Base-by-base conservation (phyloP, 2,329 filamentous ascomycete species). In the Colletotrichum theobromicola region DNA sequence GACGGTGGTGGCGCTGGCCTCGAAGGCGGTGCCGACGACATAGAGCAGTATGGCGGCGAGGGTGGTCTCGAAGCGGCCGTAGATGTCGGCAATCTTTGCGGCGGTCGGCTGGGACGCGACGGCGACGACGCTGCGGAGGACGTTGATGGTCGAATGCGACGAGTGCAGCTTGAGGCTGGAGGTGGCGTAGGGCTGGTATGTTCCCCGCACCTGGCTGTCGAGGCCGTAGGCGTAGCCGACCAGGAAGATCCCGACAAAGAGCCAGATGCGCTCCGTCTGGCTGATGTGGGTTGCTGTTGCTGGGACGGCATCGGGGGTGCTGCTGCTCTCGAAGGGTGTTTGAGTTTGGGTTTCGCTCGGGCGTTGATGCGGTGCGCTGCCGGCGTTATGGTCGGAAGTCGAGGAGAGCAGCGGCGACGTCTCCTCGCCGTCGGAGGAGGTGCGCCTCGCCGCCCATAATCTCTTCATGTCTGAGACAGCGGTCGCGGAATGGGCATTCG, bases 21-120 rank as follows among this genome's bases (percentile, higher is more conserved):
- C 89, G 34, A 93, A 82, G 7, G 89, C 85, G 6, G 90, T 90
- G 15, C 88, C 87, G 64, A 84, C 28, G 1, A 89, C 85, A 72
- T 92, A 92, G 72, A 93, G 90, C 13, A 91, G 60, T 1, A 91
- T 87, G 0, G 89, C 88, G 2, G 90, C 80, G 5, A 87, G 79
- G 15, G 93, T 85, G 37, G 92, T 83, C 79, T 93, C 90, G 24
- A 90, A 85, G 72, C 91, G 87, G 24, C 91, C 92, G 77, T 93
- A 91, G 12, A 92, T 88, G 77, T 91, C 91, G 21, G 91, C 90
- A 70, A 93, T 86, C 77, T 92, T 93, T 12, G 90, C 91, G 0
- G 89, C 89, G 0, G 91, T 89, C 34, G 86, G 91, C 83, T 91
- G 83, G 4, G 88, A 87, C 4, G 90, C 90, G 42, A 90, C 90